phyloP scores from a whole-genome alignment of 2,329 filamentous ascomycete genomes.

The Thyridium curvatum region DNA sequence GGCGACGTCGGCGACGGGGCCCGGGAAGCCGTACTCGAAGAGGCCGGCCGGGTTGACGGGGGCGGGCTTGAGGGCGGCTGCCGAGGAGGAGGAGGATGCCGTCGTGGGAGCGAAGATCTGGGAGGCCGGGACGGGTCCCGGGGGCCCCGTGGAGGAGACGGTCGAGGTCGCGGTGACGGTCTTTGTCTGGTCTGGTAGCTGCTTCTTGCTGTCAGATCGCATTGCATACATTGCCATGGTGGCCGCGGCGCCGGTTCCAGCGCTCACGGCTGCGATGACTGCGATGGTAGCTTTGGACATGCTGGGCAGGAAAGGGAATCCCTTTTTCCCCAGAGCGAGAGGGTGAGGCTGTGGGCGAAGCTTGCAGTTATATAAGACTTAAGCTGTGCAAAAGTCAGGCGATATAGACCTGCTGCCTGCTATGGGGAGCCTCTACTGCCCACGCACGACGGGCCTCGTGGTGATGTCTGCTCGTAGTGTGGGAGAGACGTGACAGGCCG shows the following conservation, averaged over 20 bases:
- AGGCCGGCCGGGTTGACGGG: slow-evolving; percentile 70
- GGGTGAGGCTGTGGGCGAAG: too few species aligned
- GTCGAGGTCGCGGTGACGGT: slow-evolving; percentile 22
- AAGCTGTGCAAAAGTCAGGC: too few species aligned
- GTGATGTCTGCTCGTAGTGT: too few species aligned
- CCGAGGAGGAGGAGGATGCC: slow-evolving; percentile 10
- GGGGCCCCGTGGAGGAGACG: slow-evolving; percentile 18
- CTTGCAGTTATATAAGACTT: too few species aligned
- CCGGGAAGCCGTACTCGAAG: slow-evolving; percentile 86
- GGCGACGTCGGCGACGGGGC: slow-evolving; percentile 78
- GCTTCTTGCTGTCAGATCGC: slow-evolving; percentile 39
- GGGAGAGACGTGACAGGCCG: too few species aligned
- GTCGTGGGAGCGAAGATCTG: slow-evolving; percentile 34
- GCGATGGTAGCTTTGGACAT: slow-evolving; percentile 79
- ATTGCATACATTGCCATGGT: slow-evolving; percentile 63
- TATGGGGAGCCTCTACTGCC: too few species aligned
- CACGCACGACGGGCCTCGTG: too few species aligned
- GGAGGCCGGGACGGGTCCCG: slow-evolving; percentile 45
- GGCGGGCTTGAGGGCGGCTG: slow-evolving; percentile 21
- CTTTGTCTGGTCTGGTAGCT: slow-evolving; percentile 21
- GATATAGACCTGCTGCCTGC: too few species aligned
- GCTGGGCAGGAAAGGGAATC: slow-evolving; percentile 15
- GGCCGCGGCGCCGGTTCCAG: slow-evolving; percentile 68
- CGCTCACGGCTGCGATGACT: slow-evolving; percentile 69
- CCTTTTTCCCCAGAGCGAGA: too few species aligned